Evolutionary conservation across 2,329 filamentous ascomycete species (phyloP), one percentile per base, ranked within the genome.

Genomic region (Emericellopsis atlantica): DNA sequence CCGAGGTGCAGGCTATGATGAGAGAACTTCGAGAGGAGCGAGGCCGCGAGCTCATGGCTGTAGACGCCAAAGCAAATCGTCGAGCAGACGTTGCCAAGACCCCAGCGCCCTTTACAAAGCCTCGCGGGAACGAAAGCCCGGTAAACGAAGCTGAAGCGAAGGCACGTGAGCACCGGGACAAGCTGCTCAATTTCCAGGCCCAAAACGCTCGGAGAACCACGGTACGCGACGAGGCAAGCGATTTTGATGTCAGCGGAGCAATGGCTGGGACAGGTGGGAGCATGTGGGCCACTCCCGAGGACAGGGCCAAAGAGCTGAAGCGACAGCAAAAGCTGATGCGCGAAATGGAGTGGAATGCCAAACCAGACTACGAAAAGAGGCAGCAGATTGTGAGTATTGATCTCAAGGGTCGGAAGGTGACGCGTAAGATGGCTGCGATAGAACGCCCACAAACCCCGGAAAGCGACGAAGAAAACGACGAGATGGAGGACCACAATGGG

Each of bases 281-380:
- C 65, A 81, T 92, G 64, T 95, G 88, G 88, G 84, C 87, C 39
- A 86, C 68, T 14, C 86, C 88, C 0, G 79, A 84, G 47, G 86
- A 94, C 58, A 73, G 88, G 34, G 89, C 88, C 1, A 69, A 79
- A 48, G 86, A 92, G 56, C 64, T 95, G 43, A 93, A 90, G 60
- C 74, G 79, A 43, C 89, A 95, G 61, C 88, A 94, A 61, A 85
- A 84, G 56, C 66, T 89, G 4, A 61, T 94, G 49, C 69, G 86
- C 5, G 86, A 94, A 60, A 80, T 92, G 69, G 85, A 94, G 52
- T 93, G 88, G 79, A 84, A 83, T 49, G 80, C 83, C 4, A 69
- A 75, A 40, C 87, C 88, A 0, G 89, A 93, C 46, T 95, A 88
- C 59, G 89, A 95, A 65, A 94, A 90, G 70, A 74, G 85, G 44